Percentiles rank a stretch among this genome's conserved stretches.
These are phyloP conservation scores for Fraxinus sp. DNA, from an alignment of 305 asterid genomes.

Conservation along the genomic window DNA sequence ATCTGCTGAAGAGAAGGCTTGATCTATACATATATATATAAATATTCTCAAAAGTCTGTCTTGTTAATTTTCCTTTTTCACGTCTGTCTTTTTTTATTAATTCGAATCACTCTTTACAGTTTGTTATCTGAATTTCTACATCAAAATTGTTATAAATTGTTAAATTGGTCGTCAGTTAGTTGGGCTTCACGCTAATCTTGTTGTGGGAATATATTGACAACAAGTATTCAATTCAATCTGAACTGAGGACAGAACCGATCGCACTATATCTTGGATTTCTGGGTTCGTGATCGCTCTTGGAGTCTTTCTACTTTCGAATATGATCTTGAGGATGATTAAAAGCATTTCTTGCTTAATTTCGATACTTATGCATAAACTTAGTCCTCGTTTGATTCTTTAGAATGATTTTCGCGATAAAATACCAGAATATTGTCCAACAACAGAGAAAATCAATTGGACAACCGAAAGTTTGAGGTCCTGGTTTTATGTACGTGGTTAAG, in stretches of 20 bases:
- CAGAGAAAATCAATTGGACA: constrained; percentile 35
- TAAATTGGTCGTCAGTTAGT: not conserved
- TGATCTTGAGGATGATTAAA: not conserved
- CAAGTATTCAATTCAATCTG: not conserved
- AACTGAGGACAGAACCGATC: not conserved
- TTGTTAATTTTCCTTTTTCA: not conserved
- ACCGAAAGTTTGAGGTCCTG: constrained; percentile 47
- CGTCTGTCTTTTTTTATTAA: not conserved
- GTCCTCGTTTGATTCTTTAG: constrained; percentile 23
- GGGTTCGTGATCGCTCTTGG: not conserved
- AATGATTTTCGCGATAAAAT: constrained; percentile 38
- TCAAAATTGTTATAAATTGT: not conserved
- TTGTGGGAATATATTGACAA: not conserved
- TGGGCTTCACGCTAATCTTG: not conserved
- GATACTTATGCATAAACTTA: not conserved
- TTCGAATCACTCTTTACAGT: not conserved
- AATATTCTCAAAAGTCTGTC: not conserved
- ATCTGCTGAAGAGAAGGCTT: not conserved
- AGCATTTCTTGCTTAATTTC: not conserved
- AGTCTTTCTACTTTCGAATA: not conserved
- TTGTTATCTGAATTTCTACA: not conserved
- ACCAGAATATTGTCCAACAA: constrained; percentile 45
- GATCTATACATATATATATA: not conserved
- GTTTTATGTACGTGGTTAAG: constrained; percentile 30
- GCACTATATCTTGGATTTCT: not conserved